Conservation (phyloP, 148 eudicot genomes). For the Rhododendron molle region DNA sequence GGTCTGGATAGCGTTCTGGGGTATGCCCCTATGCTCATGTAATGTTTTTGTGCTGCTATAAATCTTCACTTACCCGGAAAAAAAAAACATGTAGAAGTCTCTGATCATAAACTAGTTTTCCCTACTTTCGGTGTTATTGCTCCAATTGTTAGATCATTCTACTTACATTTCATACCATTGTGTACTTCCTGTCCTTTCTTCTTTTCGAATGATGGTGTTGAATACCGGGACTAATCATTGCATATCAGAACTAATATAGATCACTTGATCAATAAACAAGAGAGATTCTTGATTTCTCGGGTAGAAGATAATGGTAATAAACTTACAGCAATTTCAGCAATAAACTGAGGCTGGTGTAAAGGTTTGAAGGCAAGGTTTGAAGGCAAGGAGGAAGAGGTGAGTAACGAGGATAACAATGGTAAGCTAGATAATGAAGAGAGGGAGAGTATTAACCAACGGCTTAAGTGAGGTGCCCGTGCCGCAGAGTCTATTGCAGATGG, state of each 20-base stretch:
- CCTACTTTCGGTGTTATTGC: too few relatives aligned
- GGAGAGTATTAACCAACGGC: slow-evolving; percentile 42
- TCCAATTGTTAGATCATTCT: too few relatives aligned
- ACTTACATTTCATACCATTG: too few relatives aligned
- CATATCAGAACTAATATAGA: neutral
- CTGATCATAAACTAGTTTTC: too few relatives aligned
- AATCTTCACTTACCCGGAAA: too few relatives aligned
- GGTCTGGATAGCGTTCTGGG: too few relatives aligned
- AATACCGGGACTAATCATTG: neutral
- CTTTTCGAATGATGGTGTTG: too few relatives aligned
- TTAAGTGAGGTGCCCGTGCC: slow-evolving; percentile 70
- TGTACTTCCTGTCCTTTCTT: too few relatives aligned
- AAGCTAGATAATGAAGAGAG: slow-evolving; percentile 43
- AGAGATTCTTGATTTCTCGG: neutral
- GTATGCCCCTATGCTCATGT: too few relatives aligned
- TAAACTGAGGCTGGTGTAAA: slow-evolving; percentile 34
- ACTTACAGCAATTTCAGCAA: slow-evolving; percentile 34
- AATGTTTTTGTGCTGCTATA: too few relatives aligned
- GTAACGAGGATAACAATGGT: slow-evolving; percentile 31
- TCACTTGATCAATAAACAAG: neutral
- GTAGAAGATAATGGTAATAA: neutral
- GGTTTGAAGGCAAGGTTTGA: slow-evolving; percentile 25
- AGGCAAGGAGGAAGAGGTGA: slow-evolving; percentile 22
- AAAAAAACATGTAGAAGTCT: too few relatives aligned
- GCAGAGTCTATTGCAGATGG: slow-evolving; percentile 96